phyloP scores from a whole-genome alignment of 768 basidiomycete species.

The Tricholoma sp. region DNA sequence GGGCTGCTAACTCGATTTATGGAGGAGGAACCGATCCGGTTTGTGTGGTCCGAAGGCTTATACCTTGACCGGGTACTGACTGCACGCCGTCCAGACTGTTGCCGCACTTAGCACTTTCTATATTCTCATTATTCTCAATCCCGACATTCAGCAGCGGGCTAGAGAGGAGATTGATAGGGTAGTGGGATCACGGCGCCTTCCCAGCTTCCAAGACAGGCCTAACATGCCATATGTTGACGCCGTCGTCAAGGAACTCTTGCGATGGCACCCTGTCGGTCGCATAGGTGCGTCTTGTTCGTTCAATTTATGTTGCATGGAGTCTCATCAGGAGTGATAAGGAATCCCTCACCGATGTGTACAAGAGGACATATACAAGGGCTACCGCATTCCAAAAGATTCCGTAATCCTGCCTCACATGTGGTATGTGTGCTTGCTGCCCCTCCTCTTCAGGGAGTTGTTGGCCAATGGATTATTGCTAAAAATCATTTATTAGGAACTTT shows the following conservation, averaged over 20 bases:
- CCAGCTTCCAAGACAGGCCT: conserved; percentile 23
- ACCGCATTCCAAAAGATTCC: conserved; percentile 12
- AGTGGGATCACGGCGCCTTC: conserved; percentile 24
- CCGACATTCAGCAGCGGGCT: conserved; percentile 24
- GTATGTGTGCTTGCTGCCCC: conserved; percentile 4
- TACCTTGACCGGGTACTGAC: not conserved
- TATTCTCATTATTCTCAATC: conserved; percentile 25
- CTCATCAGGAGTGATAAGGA: conserved; percentile 1
- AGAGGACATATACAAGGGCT: conserved; percentile 12
- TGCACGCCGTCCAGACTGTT: conserved; percentile 9
- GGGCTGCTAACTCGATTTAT: conserved; percentile 23
- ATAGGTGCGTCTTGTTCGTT: conserved; percentile 17
- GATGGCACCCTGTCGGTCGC: conserved; percentile 24
- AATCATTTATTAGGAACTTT: conserved; percentile 23
- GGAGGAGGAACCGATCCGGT: conserved; percentile 34
- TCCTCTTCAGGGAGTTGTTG: not conserved
- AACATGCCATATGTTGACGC: conserved; percentile 26
- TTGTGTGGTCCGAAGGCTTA: conserved; percentile 9
- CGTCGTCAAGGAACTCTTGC: conserved; percentile 25
- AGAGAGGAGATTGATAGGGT: conserved; percentile 29
- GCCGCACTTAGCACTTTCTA: conserved; percentile 25
- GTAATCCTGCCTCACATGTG: conserved; percentile 12
- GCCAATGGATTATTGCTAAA: not conserved
- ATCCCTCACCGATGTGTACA: conserved; percentile 12
- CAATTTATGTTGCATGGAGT: not conserved